A percentile compares a stretch with the other conserved stretches of the same genome.
Evolutionary conservation across 78 protist species (phyloP).

Genomic region (Polysphondylium violaceum): DNA sequence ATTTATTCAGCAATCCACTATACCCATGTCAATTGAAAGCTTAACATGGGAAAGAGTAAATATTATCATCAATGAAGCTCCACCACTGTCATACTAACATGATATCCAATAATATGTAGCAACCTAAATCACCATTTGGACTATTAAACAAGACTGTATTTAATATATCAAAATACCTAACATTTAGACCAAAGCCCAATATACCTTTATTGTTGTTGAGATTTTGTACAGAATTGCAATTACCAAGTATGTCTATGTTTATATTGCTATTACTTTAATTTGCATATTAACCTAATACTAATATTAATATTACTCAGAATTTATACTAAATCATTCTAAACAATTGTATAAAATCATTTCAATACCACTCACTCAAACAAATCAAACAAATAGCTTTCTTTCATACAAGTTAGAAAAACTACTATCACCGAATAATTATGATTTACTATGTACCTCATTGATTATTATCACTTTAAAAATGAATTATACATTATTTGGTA

Average conservation of each 20-base stretch:
- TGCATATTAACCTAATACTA: neutral
- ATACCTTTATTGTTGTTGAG: slow-evolving; percentile 34
- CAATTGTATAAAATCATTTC: slow-evolving; percentile 28
- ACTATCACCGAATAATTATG: slow-evolving; percentile 3
- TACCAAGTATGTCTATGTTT: slow-evolving; percentile 53
- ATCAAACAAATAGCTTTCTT: neutral
- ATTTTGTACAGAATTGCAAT: slow-evolving; percentile 50
- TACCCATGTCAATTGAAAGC: too few relatives aligned
- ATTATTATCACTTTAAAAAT: slow-evolving; percentile 3
- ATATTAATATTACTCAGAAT: slow-evolving; percentile 4
- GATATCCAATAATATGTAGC: too few relatives aligned
- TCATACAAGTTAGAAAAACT: neutral
- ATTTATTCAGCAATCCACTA: too few relatives aligned
- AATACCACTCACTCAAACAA: slow-evolving; percentile 11
- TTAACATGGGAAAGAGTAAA: too few relatives aligned
- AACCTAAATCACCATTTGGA: too few relatives aligned
- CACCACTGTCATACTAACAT: too few relatives aligned
- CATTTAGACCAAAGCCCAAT: slow-evolving; percentile 25
- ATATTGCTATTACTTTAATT: neutral
- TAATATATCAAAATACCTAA: slow-evolving; percentile 43
- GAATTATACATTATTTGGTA: neutral
- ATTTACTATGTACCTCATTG: slow-evolving; percentile 8
- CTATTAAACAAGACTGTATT: too few relatives aligned
- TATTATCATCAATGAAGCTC: too few relatives aligned
- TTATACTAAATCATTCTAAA: slow-evolving; percentile 2